Percentiles rank a stretch among this genome's conserved stretches.
phyloP scores from a whole-genome alignment of 306 rosid species.

The Castanea crenata region DNA sequence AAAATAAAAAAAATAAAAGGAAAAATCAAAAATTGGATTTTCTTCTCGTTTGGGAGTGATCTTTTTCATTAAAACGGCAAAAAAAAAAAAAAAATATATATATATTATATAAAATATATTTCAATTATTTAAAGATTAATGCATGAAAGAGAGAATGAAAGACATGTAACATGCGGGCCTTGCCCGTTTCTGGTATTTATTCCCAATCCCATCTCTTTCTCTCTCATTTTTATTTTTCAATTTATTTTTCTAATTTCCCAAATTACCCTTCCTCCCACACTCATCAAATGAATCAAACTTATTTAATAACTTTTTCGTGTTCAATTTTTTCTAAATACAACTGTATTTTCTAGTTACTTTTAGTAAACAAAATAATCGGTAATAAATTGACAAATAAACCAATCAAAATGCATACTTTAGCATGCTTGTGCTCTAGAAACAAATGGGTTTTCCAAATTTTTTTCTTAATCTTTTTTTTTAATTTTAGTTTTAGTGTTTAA shows the following conservation, averaged over 20 bases:
- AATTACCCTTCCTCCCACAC: conserved; percentile 25
- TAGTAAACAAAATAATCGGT: too few relatives aligned
- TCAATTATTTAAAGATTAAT: conserved; percentile 34
- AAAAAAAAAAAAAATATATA: conserved; percentile 6
- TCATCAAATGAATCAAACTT: neutral
- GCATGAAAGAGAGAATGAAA: conserved; percentile 41
- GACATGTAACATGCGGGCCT: conserved; percentile 56
- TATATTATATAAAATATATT: neutral
- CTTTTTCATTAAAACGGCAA: conserved; percentile 29
- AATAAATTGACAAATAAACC: too few relatives aligned
- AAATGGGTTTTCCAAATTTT: neutral
- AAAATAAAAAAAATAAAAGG: neutral
- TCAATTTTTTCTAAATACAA: too few relatives aligned
- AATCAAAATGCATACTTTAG: too few relatives aligned
- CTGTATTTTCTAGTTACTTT: too few relatives aligned
- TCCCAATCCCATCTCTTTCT: conserved; percentile 29
- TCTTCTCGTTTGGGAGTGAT: conserved; percentile 8
- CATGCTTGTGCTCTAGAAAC: neutral
- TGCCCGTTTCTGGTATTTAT: conserved; percentile 58
- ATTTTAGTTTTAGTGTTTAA: neutral
- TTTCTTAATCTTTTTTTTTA: too few relatives aligned
- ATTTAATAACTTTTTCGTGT: too few relatives aligned
- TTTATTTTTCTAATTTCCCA: conserved; percentile 15
- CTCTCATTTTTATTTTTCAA: conserved; percentile 1
- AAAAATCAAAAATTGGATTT: neutral